Base-by-base conservation (phyloP, 495 filamentous ascomycete species). In the Lasiosphaeria hispida region DNA sequence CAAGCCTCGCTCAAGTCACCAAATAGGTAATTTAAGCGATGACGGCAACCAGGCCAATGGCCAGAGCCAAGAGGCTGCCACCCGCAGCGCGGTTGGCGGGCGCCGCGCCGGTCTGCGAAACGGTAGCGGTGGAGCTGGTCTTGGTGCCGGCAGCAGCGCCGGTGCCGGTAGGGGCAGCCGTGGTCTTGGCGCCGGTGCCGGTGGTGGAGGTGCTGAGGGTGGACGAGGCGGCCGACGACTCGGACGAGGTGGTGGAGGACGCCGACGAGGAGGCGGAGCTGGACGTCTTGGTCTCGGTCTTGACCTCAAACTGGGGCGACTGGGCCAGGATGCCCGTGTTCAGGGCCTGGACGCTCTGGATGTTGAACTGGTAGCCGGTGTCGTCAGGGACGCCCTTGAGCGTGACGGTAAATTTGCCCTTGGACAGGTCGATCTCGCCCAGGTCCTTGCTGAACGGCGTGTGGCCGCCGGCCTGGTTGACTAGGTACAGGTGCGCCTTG, bases 251-350 rank as follows among this genome's bases (percentile, higher is more conserved):
- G 30, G 57, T 44, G n/a, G 50, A 10, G n/a, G 49, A 18, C 8
- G 56, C 41, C 40, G 47, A 14, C 15, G 47, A 52, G 14, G 52
- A 53, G 50, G 44, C 43, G 10, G 47, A 43, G n/a, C 13, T 36
- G 13, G 13, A 1, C 47, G 47, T 45, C 5, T 51, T 37, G n/a
- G 51, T 52, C 35, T 52, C 48, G 11, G 48, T 36, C 51, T 53
- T 50, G 40, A 60, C 44, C 57, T 68, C 55, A 47, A 69, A 69
- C 63, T 69, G 67, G 57, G 59, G 58, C 30, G 62, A 63, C 63
- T 69, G 67, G 41, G 67, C 67, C 10, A 69, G 60, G 53, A 69
- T 69, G 43, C 67, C 67, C 18, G 57, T 63, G 62, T 63, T 69
- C 15, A 48, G 18, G 15, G 33, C 4, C 6, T 53, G 37, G 48